Conservation (phyloP, 208 protist genomes). For the Crithidia mellificae region DNA sequence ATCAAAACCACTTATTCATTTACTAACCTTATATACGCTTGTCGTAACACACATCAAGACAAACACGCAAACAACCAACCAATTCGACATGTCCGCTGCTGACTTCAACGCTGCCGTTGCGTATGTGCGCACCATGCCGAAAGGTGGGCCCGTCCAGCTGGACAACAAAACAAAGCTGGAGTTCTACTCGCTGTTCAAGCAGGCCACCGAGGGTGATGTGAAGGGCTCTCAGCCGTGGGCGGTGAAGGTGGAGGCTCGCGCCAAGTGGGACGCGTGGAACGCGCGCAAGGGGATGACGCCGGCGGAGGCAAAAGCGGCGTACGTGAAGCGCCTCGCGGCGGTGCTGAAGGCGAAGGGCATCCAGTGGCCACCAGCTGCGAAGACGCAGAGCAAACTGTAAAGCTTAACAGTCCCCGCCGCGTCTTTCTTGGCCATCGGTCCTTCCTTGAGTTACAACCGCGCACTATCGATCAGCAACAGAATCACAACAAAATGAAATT, state of each 20-base stretch:
- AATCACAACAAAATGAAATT: too few relatives aligned
- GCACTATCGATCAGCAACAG: too few relatives aligned
- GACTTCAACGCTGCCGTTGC: slow-evolving; percentile 82
- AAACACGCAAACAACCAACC: neutral
- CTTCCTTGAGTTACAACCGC: too few relatives aligned
- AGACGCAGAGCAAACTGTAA: slow-evolving; percentile 28
- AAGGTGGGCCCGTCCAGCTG: slow-evolving; percentile 81
- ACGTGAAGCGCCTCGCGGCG: slow-evolving; percentile 79
- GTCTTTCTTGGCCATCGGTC: neutral
- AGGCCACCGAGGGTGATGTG: slow-evolving; percentile 95
- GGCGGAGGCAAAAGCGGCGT: slow-evolving; percentile 91
- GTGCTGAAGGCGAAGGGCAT: slow-evolving; percentile 62
- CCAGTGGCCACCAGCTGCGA: slow-evolving; percentile 55
- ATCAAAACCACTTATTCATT: too few relatives aligned
- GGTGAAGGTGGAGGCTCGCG: slow-evolving; percentile 90
- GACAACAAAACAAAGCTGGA: slow-evolving; percentile 90
- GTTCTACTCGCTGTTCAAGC: slow-evolving; percentile 97
- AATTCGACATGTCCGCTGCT: slow-evolving; percentile 59
- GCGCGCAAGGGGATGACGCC: slow-evolving; percentile 84
- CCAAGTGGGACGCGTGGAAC: slow-evolving; percentile 96
- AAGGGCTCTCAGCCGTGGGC: slow-evolving; percentile 88
- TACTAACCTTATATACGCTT: too few relatives aligned
- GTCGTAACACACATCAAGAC: too few relatives aligned
- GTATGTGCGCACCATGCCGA: slow-evolving; percentile 83
- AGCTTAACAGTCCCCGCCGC: neutral